Evolutionary conservation across 2,329 filamentous ascomycete genomes (phyloP), one percentile per base, ranked within the genome.

Genomic region (Trichoderma gracile): DNA sequence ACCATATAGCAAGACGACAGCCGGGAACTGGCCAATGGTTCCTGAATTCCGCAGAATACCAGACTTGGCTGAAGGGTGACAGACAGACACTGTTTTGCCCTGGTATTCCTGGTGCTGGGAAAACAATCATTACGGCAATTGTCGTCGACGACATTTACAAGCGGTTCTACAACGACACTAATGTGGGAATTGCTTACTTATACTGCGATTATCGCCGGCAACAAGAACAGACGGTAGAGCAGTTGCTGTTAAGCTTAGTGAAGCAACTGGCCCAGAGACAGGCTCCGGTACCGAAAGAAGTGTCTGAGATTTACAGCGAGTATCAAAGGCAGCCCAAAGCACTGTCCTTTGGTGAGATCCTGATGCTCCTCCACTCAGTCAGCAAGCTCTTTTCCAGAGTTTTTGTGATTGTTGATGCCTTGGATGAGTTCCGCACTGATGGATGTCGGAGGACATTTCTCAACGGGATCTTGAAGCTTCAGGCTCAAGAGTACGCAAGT

Each of bases 41-140:
- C 3, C 68, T 84, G 0, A 67, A 78, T 3, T 79, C 78, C 0
- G 6, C 6, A 0, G 72, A 78, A 40, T 81, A 73, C 65, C 33
- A 61, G 9, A 40, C 19, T 1, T 81, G 78, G 79, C 5, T 75
- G 1, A 12, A 58, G 0, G 45, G 49, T 0, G 33, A 65, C 0
- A 79, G 65, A 1, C 33, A 14, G 12, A 38, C 33, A 1, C 33
- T 38, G 12, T 38, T 38, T 38, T 38, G 33, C 33, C 75, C 74
- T 1, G 80, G 81, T 0, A 79, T 81, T 15, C 80, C 80, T 0
- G 81, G 81, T 3, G 77, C 80, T 0, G 80, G 81, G 2, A 84
- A 84, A 69, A 83, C 80, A 0, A 79, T 82, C 5, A 60, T 81
- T 0, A 70, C 78, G 0, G 75, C 80, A 0, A 75, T 78, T 14